These are phyloP conservation scores for Phaseolus lunatus DNA, from an alignment of 306 rosid species.

Conservation along the genomic window DNA sequence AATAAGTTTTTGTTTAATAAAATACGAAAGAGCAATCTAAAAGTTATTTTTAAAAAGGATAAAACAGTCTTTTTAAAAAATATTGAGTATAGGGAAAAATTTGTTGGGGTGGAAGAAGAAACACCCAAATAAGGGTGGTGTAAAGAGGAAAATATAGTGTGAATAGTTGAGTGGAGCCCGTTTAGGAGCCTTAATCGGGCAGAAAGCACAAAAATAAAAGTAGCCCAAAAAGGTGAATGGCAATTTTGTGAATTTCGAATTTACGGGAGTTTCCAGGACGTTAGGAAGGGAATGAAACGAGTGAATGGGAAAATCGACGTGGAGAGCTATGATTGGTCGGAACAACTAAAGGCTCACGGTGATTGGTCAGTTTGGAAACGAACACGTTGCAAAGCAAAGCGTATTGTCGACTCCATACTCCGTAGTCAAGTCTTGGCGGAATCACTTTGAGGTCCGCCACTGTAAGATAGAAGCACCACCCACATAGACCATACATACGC, in stretches of 20 bases:
- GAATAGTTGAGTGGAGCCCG: neutral
- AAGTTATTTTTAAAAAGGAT: too few species aligned
- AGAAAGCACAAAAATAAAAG: neutral
- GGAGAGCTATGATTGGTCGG: slow-evolving; percentile 51
- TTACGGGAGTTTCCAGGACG: slow-evolving; percentile 12
- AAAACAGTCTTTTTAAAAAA: too few species aligned
- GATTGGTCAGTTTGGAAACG: slow-evolving; percentile 62
- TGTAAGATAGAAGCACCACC: slow-evolving; percentile 5
- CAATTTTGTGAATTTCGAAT: neutral
- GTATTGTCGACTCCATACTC: slow-evolving; percentile 39
- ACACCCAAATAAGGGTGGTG: too few species aligned
- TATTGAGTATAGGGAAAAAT: too few species aligned
- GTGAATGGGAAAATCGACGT: slow-evolving; percentile 38
- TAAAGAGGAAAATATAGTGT: too few species aligned
- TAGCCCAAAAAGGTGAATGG: neutral
- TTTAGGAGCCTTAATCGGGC: neutral
- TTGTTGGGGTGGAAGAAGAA: too few species aligned
- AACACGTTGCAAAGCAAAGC: slow-evolving; percentile 69
- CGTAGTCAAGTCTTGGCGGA: slow-evolving; percentile 41
- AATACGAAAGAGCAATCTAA: too few species aligned
- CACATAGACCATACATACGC: neutral
- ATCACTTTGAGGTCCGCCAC: slow-evolving; percentile 43
- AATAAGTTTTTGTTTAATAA: too few species aligned
- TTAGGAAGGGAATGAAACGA: neutral
- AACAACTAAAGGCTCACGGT: slow-evolving; percentile 35